Conservation (phyloP, 208 protist genomes). For the Jaenimonas drosophilae region DNA sequence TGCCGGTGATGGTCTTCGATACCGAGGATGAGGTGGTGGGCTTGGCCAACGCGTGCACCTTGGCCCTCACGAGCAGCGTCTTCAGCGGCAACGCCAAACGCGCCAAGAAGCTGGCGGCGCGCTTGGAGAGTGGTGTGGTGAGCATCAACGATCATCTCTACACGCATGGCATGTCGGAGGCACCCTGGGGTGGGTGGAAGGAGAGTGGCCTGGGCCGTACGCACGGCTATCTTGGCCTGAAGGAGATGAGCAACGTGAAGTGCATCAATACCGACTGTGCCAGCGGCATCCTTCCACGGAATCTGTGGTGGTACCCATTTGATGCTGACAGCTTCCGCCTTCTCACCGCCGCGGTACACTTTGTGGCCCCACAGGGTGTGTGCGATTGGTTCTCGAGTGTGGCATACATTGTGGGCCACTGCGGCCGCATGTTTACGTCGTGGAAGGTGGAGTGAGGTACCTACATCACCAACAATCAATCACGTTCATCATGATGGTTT, state of each 20-base stretch:
- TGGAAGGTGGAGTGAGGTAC: slow-evolving; percentile 18
- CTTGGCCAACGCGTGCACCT: slow-evolving; percentile 58
- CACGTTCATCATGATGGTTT: not conserved
- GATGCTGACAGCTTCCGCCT: slow-evolving; percentile 21
- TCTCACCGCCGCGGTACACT: slow-evolving; percentile 15
- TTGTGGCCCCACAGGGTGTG: slow-evolving; percentile 24
- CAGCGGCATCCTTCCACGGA: slow-evolving; percentile 19
- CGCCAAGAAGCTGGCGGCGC: slow-evolving; percentile 24
- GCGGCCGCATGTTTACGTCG: slow-evolving; percentile 37
- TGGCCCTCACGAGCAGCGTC: slow-evolving; percentile 76
- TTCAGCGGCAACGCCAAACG: slow-evolving; percentile 31
- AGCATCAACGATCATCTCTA: slow-evolving; percentile 79
- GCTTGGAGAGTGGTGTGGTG: slow-evolving; percentile 71
- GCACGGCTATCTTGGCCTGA: slow-evolving; percentile 59
- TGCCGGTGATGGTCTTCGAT: slow-evolving; percentile 62
- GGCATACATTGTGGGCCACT: slow-evolving; percentile 16
- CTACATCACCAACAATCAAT: not conserved
- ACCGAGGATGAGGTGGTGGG: slow-evolving; percentile 67
- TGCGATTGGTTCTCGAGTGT: slow-evolving; percentile 14
- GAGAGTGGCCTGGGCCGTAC: slow-evolving; percentile 79
- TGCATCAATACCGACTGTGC: slow-evolving; percentile 61
- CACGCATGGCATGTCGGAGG: slow-evolving; percentile 48
- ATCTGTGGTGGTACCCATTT: slow-evolving; percentile 79
- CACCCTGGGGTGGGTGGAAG: slow-evolving; percentile 89
- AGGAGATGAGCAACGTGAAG: slow-evolving; percentile 82